A percentile compares a stretch with the other conserved stretches of the same genome.
phyloP scores from a whole-genome alignment of 176 grass and related monocot genomes.

The Cymbopogon citratus region DNA sequence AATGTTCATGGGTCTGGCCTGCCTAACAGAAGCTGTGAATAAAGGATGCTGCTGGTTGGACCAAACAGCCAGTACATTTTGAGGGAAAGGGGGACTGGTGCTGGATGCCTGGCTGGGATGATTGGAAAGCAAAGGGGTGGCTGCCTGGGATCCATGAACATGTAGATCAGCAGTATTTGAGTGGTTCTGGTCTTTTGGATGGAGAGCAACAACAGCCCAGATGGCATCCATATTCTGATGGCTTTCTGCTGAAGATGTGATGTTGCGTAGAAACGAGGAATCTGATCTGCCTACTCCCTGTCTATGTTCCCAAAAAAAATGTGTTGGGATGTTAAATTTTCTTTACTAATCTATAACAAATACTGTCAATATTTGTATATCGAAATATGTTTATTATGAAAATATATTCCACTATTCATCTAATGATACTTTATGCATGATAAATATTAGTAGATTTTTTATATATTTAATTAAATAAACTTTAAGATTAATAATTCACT shows the following conservation, averaged over 20 bases:
- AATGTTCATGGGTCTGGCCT: background rate
- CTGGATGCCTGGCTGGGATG: constrained; percentile 36
- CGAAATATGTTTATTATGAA: background rate
- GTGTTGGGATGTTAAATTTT: too few relatives aligned
- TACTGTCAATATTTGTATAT: background rate
- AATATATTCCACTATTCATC: background rate
- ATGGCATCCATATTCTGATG: constrained; percentile 14
- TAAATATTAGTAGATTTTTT: background rate
- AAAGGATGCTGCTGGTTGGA: constrained; percentile 25
- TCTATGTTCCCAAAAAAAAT: background rate
- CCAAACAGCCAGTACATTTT: constrained; percentile 33
- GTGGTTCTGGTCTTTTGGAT: constrained; percentile 7
- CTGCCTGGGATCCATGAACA: constrained; percentile 30
- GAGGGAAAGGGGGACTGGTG: constrained; percentile 5
- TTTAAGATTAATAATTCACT: too few relatives aligned
- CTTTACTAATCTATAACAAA: background rate
- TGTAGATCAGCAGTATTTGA: background rate
- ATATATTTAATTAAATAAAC: too few relatives aligned
- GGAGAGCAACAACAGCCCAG: background rate
- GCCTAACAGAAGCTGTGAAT: constrained; percentile 33
- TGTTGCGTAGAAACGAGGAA: constrained; percentile 48
- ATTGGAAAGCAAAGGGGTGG: constrained; percentile 45
- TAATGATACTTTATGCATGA: background rate
- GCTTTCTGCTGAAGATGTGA: constrained; percentile 37
- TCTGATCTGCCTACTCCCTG: constrained; percentile 9